phyloP scores from a whole-genome alignment of 495 filamentous ascomycete genomes.

The Trichocladium uniseriatum region DNA sequence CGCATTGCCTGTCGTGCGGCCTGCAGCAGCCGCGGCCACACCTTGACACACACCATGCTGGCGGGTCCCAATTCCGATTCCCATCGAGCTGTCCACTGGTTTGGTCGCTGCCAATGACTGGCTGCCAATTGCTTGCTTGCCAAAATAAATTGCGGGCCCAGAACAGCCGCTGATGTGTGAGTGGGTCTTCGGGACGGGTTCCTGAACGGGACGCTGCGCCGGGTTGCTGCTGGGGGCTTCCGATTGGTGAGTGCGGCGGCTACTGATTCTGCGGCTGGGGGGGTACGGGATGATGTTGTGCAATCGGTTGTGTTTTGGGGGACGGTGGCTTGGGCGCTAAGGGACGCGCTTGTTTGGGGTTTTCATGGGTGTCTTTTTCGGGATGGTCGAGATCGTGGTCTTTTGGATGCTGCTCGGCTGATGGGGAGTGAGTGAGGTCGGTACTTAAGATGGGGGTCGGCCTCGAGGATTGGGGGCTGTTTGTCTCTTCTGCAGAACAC shows the following conservation, averaged over 20 bases:
- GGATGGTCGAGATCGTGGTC: not conserved
- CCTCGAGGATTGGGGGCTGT: not conserved
- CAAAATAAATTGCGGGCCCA: no score
- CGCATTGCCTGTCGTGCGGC: not conserved
- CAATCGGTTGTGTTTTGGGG: not conserved
- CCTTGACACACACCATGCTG: no score
- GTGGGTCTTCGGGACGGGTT: no score
- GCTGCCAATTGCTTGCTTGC: no score
- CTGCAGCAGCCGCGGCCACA: no score
- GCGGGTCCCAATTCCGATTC: no score
- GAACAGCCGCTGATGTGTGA: no score
- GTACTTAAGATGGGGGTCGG: not conserved
- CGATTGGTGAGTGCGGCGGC: not conserved
- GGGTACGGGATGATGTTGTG: not conserved
- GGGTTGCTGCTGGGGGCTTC: not conserved
- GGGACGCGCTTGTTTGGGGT: conserved; percentile 5
- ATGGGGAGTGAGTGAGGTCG: not conserved
- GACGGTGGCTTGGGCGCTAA: not conserved
- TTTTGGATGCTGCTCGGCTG: no score
- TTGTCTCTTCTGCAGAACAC: not conserved
- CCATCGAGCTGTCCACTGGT: no score
- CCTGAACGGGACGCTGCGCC: no score
- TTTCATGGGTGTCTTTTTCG: not conserved
- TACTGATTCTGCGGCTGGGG: not conserved
- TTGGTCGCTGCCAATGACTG: no score